Conservation (phyloP, 257 asterid species). For the Ligustrum vulgare region DNA sequence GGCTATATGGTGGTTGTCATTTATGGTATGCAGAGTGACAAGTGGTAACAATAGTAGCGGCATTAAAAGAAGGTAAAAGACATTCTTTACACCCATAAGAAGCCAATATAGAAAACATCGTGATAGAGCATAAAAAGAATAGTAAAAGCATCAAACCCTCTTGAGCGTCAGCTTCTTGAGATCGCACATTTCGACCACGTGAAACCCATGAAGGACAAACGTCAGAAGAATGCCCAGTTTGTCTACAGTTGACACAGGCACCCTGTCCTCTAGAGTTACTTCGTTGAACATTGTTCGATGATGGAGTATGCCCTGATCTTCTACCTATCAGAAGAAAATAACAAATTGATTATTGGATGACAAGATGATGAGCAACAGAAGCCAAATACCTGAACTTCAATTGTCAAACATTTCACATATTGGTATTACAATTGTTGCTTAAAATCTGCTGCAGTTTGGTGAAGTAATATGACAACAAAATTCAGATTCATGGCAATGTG, state of each 20-base stretch:
- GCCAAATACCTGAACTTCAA: constrained; percentile 7
- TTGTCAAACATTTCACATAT: not conserved
- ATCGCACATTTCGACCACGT: constrained; percentile 42
- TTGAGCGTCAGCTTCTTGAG: constrained; percentile 44
- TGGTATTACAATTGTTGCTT: not conserved
- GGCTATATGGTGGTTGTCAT: constrained; percentile 5
- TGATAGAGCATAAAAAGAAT: constrained; percentile 10
- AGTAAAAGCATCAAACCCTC: constrained; percentile 49
- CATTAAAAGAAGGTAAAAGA: not conserved
- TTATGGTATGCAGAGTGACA: not conserved
- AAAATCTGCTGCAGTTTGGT: not conserved
- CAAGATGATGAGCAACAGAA: constrained; percentile 8
- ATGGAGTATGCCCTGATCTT: constrained; percentile 62
- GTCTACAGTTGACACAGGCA: constrained; percentile 54
- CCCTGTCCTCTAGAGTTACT: constrained; percentile 55
- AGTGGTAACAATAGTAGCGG: not conserved
- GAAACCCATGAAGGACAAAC: constrained; percentile 51
- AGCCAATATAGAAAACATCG: constrained; percentile 8
- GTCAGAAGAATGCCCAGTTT: constrained; percentile 57
- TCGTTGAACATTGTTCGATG: constrained; percentile 54
- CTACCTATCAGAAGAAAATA: constrained; percentile 52
- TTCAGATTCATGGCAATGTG: not conserved
- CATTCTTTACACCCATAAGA: constrained; percentile 10
- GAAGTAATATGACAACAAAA: constrained; percentile 3
- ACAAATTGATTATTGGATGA: constrained; percentile 17